phyloP scores from a whole-genome alignment of 1,139 yeast genomes.

The Wickerhamomyces sp. region DNA sequence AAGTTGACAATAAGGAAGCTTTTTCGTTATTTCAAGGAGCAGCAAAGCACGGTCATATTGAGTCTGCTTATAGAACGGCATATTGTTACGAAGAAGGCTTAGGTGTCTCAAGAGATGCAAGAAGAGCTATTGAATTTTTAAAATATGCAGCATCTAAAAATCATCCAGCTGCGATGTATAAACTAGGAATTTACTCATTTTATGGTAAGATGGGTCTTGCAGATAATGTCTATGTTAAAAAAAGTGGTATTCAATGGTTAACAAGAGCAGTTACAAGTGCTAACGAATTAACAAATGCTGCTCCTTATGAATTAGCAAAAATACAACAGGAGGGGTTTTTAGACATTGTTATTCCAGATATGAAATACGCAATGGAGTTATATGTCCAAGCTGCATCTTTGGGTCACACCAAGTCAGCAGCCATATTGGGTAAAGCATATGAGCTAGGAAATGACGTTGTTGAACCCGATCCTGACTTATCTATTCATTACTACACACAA shows the following conservation, averaged over 20 bases:
- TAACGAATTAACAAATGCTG: slow-evolving; percentile 80
- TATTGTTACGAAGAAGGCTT: slow-evolving; percentile 90
- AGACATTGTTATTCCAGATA: slow-evolving; percentile 83
- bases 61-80: slow-evolving; percentile 87
- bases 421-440: slow-evolving; percentile 76
- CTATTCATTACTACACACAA: slow-evolving; percentile 88
- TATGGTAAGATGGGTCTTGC: slow-evolving; percentile 81
- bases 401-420: slow-evolving; percentile 78
- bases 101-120: slow-evolving; percentile 86
- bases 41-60: slow-evolving; percentile 90
- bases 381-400: slow-evolving; percentile 87
- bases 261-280: slow-evolving; percentile 84
- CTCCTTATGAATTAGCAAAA: slow-evolving; percentile 88
- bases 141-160: slow-evolving; percentile 87
- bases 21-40: slow-evolving; percentile 77
- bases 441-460: slow-evolving; percentile 76
- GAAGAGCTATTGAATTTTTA: slow-evolving; percentile 78
- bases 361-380: slow-evolving; percentile 78
- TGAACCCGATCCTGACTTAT: slow-evolving; percentile 77
- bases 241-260: slow-evolving; percentile 90
- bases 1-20: slow-evolving; percentile 76
- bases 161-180: slow-evolving; percentile 95
- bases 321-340: slow-evolving; percentile 80
- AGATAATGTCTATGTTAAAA: slow-evolving; percentile 63
- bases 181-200: slow-evolving; percentile 82